Base-by-base conservation (phyloP, 2,329 filamentous ascomycete species). In the Ophiostoma pallidulum region DNA sequence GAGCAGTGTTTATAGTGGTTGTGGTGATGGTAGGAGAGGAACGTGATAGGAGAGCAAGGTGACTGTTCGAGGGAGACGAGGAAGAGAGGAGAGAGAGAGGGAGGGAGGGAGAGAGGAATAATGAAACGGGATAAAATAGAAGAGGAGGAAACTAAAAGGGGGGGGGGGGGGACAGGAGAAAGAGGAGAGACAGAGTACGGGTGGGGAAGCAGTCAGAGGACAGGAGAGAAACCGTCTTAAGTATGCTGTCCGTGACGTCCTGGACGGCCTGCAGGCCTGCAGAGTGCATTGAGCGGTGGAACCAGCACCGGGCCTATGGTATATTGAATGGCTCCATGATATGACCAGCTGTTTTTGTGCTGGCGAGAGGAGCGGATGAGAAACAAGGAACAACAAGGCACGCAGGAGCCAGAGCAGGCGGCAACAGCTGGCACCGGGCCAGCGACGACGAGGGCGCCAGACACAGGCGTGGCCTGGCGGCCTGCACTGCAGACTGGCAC, bases 271-370 rank as follows among this genome's bases (percentile, higher is more conserved):
- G 16, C 4, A 24, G n/a, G 14, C 20, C n/a, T n/a, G 20, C 26
- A 12, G 32, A 37, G 28, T 43, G 46, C 52, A 51, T 51, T 50
- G 35, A 47, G 46, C 39, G 33, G 45, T 51, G 46, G 47, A 40
- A 51, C 45, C 51, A 53, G 49, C 49, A 47, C 49, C 38, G 45
- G 42, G 45, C 40, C 28, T 47, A 18, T 45, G 40, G 47, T 44
- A 50, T 41, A 50, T 48, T 52, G 48, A 37, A 52, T 53, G 52
- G 51, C 46, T 52, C 50, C 50, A 54, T 46, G 38, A 46, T 52
- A 47, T 40, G 16, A 43, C 47, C 44, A 42, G 44, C 35, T 39
- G 32, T 28, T 22, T 16, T 37, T 22, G 24, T 33, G 8, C 36
- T 40, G 9, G 16, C 12, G 22, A 45, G 14, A 6, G 9, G 24